A percentile compares a stretch with the other conserved stretches of the same genome.
phyloP scores from a whole-genome alignment of 2,329 filamentous ascomycete genomes.

The Aspergillus brasiliensis region DNA sequence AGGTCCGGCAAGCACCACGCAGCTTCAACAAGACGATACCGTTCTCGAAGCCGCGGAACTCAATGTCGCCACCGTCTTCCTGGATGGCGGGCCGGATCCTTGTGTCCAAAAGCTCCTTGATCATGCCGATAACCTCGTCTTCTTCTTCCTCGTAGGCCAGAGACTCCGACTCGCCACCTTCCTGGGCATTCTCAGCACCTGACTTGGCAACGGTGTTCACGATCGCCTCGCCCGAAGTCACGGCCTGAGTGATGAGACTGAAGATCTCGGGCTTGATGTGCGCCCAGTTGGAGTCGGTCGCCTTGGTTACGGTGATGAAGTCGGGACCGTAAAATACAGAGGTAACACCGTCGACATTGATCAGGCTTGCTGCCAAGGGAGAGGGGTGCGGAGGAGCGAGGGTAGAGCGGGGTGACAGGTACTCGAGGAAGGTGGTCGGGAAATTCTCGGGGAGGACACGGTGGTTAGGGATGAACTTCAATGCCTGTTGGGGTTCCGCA shows the following conservation, averaged over 20 bases:
- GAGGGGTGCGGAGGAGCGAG: constrained; percentile 87
- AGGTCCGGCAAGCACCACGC: constrained; percentile 89
- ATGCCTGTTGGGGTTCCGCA: constrained; percentile 48
- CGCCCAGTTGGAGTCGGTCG: constrained; percentile 84
- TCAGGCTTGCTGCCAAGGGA: constrained; percentile 82
- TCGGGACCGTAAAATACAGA: constrained; percentile 92
- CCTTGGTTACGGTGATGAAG: constrained; percentile 96
- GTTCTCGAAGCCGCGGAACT: constrained; percentile 85
- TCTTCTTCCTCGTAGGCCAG: constrained; percentile 87
- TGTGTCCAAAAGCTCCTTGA: constrained; percentile 95
- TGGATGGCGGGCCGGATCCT: constrained; percentile 93
- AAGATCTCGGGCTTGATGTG: constrained; percentile 96
- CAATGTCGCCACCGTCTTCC: constrained; percentile 96
- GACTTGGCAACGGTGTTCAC: constrained; percentile 71
- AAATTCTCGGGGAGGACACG: constrained; percentile 76
- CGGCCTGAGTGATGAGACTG: constrained; percentile 87
- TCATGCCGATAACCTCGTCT: constrained; percentile 94
- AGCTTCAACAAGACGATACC: constrained; percentile 86
- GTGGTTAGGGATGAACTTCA: constrained; percentile 95
- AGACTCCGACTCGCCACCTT: constrained; percentile 62
- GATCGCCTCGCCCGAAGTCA: constrained; percentile 79
- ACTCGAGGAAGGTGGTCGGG: constrained; percentile 81
- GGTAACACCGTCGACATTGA: constrained; percentile 93
- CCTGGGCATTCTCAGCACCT: constrained; percentile 53
- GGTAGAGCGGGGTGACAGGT: constrained; percentile 83